phyloP scores from a whole-genome alignment of 768 basidiomycete genomes.

The Lactifluus subvellereus region DNA sequence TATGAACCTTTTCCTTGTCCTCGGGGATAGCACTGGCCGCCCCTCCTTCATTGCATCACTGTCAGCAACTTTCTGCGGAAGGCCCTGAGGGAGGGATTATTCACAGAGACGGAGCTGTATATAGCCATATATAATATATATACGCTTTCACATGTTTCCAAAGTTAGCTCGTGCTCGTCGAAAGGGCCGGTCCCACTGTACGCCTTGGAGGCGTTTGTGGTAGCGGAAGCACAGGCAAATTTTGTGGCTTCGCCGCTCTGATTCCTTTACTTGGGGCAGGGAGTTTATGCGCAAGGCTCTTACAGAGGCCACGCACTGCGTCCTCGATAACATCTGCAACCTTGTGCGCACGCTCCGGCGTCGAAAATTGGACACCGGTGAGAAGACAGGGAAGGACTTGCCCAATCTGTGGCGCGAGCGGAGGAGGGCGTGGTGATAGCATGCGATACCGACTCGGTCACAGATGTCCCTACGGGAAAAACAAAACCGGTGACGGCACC shows the following conservation, averaged over 20 bases:
- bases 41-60: constrained; percentile 12
- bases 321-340: constrained; percentile 68
- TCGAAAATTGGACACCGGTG: constrained; percentile 75
- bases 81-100: constrained; percentile 44
- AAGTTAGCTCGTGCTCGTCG: constrained; percentile 55
- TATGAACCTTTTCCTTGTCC: constrained; percentile 40
- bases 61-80: constrained; percentile 27
- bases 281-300: constrained; percentile 39
- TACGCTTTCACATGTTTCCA: constrained; percentile 52
- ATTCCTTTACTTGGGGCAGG: constrained; percentile 11
- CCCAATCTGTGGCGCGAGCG: constrained; percentile 48
- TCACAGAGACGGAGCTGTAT: constrained; percentile 47
- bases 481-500: constrained; percentile 93
- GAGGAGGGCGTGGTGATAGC: constrained; percentile 23
- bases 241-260: neutral
- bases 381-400: constrained; percentile 60
- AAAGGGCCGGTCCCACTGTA: constrained; percentile 39
- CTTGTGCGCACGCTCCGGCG: constrained; percentile 52
- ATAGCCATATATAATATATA: constrained; percentile 37
- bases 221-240: constrained; percentile 33
- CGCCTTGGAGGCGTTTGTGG: constrained; percentile 47
- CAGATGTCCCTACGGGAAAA: constrained; percentile 59
- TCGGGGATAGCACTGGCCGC: constrained; percentile 17
- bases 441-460: constrained; percentile 23
- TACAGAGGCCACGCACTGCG: constrained; percentile 65